These are phyloP conservation scores for Dicorynia guianensis DNA, from an alignment of 306 rosid genomes.

Conservation along the genomic window DNA sequence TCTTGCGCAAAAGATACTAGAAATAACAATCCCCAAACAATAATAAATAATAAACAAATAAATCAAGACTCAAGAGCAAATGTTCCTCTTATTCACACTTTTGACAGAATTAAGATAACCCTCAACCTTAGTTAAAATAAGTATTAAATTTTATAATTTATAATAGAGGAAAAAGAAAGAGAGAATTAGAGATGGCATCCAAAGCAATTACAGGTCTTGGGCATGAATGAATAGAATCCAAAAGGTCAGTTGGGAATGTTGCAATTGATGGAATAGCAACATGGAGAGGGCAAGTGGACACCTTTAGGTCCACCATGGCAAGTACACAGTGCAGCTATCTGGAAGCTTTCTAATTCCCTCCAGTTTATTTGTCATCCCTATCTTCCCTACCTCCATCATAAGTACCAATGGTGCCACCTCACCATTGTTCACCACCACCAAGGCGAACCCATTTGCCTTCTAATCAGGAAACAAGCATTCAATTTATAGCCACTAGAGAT, in stretches of 20 bases:
- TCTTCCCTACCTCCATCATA: conserved; percentile 45
- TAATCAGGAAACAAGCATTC: neutral
- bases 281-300: conserved; percentile 76
- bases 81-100: conserved; percentile 78
- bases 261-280: conserved; percentile 90
- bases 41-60: conserved; percentile 57
- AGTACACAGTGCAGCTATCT: conserved; percentile 73
- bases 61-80: conserved; percentile 73
- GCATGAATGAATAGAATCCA: conserved; percentile 82
- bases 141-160: conserved; percentile 42
- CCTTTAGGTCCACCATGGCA: conserved; percentile 89
- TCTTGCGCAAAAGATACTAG: too few relatives aligned
- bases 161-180: conserved; percentile 34
- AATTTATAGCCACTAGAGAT: neutral
- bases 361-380: conserved; percentile 56
- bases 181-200: conserved; percentile 63
- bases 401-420: conserved; percentile 48
- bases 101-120: conserved; percentile 52
- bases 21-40: conserved; percentile 36
- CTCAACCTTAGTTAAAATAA: conserved; percentile 42
- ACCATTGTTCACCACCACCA: conserved; percentile 27
- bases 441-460: conserved; percentile 11
- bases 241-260: conserved; percentile 87
- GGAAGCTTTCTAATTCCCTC: conserved; percentile 66
- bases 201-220: conserved; percentile 87